phyloP scores from a whole-genome alignment of 2,329 filamentous ascomycete genomes.

The Tympanopsis confertula region DNA sequence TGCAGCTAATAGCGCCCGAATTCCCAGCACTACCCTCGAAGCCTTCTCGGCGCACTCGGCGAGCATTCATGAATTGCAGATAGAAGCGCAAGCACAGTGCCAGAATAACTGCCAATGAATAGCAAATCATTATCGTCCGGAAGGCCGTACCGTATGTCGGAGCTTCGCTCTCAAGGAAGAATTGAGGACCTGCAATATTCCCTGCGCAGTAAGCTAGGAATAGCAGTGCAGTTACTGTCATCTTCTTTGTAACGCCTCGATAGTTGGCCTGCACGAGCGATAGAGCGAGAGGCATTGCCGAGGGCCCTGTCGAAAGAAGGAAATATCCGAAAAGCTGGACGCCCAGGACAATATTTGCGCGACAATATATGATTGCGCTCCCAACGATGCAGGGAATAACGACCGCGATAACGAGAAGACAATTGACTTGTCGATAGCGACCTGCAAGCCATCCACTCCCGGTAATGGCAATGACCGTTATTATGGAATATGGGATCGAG shows the following conservation, averaged over 20 bases:
- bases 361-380: conserved; percentile 38
- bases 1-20: conserved; percentile 25
- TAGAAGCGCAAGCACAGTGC: conserved; percentile 32
- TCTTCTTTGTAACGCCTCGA: conserved; percentile 46
- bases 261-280: conserved; percentile 43
- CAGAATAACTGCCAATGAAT: conserved; percentile 33
- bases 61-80: conserved; percentile 30
- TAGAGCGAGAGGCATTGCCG: conserved; percentile 40
- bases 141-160: conserved; percentile 42
- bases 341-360: conserved; percentile 23
- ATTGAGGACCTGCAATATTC: conserved; percentile 43
- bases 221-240: conserved; percentile 42
- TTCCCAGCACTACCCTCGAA: conserved; percentile 29
- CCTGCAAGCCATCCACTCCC: conserved; percentile 38
- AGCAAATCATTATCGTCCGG: conserved; percentile 42
- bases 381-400: conserved; percentile 39
- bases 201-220: conserved; percentile 43
- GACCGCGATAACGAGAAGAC: conserved; percentile 34
- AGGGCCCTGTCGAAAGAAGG: conserved; percentile 37
- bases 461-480: conserved; percentile 33
- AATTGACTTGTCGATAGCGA: conserved; percentile 35
- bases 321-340: conserved; percentile 46
- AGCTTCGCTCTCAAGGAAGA: conserved; percentile 35
- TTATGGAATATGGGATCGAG: conserved; percentile 45
- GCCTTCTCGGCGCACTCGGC: conserved; percentile 27